These are phyloP conservation scores for Candida palmyrensis DNA, from an alignment of 805 yeast genomes.

Conservation along the genomic window DNA sequence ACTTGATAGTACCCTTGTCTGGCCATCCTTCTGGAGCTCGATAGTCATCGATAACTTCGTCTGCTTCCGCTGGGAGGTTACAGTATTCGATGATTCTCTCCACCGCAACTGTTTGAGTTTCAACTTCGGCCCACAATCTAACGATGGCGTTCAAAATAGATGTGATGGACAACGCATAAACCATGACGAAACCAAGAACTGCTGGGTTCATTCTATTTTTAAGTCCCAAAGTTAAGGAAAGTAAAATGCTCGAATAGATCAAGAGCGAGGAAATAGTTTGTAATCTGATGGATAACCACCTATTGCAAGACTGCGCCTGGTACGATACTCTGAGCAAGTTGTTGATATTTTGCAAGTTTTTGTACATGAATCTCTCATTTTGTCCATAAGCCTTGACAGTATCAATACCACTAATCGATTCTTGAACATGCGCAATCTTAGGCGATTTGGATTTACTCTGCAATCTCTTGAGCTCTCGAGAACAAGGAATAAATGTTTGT, in stretches of 20 bases:
- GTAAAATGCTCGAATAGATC: slow-evolving; percentile 23
- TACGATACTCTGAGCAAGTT: slow-evolving; percentile 16
- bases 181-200: slow-evolving; percentile 34
- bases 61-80: slow-evolving; percentile 37
- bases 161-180: slow-evolving; percentile 29
- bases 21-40: slow-evolving; percentile 63
- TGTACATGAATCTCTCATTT: slow-evolving; percentile 22
- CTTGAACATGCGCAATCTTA: slow-evolving; percentile 31
- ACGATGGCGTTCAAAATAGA: slow-evolving; percentile 25
- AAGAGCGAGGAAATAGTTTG: slow-evolving; percentile 30
- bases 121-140: slow-evolving; percentile 30
- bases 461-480: slow-evolving; percentile 30
- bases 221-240: slow-evolving; percentile 20
- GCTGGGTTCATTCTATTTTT: slow-evolving; percentile 23
- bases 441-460: slow-evolving; percentile 28
- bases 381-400: slow-evolving; percentile 30
- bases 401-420: slow-evolving; percentile 31
- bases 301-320: slow-evolving; percentile 17
- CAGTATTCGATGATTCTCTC: slow-evolving; percentile 36
- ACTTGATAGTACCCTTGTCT: slow-evolving; percentile 55
- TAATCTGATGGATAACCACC: slow-evolving; percentile 36
- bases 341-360: slow-evolving; percentile 20
- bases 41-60: slow-evolving; percentile 32
- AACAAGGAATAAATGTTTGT: slow-evolving; percentile 27
- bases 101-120: slow-evolving; percentile 27